Evolutionary conservation across 148 eudicot species (phyloP).

Genomic region (Hydrangea macrophylla): DNA sequence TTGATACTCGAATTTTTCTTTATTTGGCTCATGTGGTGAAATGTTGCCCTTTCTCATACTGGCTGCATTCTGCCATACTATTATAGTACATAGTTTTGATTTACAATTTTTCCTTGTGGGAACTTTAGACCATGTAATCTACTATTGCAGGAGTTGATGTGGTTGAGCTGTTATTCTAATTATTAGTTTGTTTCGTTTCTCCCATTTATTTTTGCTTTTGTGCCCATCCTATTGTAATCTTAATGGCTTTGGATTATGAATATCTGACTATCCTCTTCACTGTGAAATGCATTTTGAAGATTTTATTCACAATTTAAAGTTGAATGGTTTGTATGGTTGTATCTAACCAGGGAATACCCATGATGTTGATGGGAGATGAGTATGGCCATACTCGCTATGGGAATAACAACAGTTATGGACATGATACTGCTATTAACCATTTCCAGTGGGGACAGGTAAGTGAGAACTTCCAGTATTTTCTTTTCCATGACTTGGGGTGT

Average conservation of each 20-base stretch:
- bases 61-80: not conserved
- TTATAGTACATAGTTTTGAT: not conserved
- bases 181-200: not conserved
- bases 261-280: not conserved
- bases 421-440: conserved; percentile 75
- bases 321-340: conserved; percentile 6
- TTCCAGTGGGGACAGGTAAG: conserved; percentile 92
- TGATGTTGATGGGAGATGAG: conserved; percentile 99
- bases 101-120: not conserved
- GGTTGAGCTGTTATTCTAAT: not conserved
- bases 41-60: not conserved
- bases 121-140: not conserved
- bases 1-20: not conserved
- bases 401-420: conserved; percentile 96
- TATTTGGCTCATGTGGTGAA: not conserved
- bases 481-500: too few species aligned
- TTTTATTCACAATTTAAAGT: not conserved
- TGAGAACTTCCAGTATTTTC: conserved; percentile 11
- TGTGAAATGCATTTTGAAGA: not conserved
- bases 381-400: conserved; percentile 96
- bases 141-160: not conserved
- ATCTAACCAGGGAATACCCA: conserved; percentile 75
- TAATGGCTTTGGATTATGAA: not conserved
- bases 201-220: not conserved
- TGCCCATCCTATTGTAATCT: not conserved